These are phyloP conservation scores for Diaporthe velutina DNA, from an alignment of 2,329 filamentous ascomycete species.

Conservation along the genomic window DNA sequence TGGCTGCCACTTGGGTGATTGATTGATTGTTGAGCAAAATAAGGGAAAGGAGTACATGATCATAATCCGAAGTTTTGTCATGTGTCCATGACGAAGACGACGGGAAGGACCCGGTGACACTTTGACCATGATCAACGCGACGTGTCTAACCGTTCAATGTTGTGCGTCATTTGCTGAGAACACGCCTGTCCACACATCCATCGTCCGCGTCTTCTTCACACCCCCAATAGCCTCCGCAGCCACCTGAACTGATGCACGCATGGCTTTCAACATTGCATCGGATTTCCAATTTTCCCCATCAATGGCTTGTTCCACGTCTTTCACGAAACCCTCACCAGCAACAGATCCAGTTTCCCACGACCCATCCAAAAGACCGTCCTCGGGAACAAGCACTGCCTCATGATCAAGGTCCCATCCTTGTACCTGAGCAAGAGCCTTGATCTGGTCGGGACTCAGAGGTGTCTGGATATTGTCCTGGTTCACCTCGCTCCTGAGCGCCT, in stretches of 20 bases:
- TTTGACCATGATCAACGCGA: background rate
- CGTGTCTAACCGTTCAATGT: background rate
- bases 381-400: constrained; percentile 53
- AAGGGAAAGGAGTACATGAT: too few relatives aligned
- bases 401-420: constrained; percentile 54
- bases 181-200: constrained; percentile 56
- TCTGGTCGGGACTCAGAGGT: constrained; percentile 55
- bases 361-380: constrained; percentile 57
- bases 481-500: constrained; percentile 52
- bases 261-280: constrained; percentile 46
- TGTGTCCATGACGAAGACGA: background rate
- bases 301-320: constrained; percentile 49
- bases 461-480: constrained; percentile 62
- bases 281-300: constrained; percentile 45
- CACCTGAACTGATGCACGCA: constrained; percentile 50
- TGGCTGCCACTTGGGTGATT: background rate
- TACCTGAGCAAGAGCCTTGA: constrained; percentile 51
- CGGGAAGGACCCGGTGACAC: fast-evolving
- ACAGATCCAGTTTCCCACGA: constrained; percentile 58
- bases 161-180: background rate
- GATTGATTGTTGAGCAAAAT: too few relatives aligned
- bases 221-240: constrained; percentile 47
- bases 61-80: background rate
- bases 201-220: constrained; percentile 50
- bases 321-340: constrained; percentile 48